Evolutionary conservation across 306 rosid genomes (phyloP).

Genomic region (Castanea crenata): DNA sequence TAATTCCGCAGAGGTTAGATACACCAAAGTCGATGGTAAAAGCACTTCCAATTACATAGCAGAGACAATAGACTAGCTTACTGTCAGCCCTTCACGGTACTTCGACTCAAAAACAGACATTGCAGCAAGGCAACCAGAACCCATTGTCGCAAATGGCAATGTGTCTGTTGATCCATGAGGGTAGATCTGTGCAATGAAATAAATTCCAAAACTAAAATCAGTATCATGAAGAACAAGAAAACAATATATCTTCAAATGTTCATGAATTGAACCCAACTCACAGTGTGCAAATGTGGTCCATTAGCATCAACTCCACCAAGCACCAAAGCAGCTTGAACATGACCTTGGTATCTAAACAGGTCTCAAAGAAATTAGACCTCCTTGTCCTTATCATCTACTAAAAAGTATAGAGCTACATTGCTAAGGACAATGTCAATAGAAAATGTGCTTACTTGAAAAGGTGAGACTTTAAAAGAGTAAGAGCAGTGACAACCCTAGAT

Average conservation of each 20-base stretch:
- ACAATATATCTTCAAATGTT: background rate
- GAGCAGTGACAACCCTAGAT: conserved; percentile 52
- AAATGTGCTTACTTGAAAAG: conserved; percentile 40
- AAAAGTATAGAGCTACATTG: background rate
- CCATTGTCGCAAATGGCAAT: conserved; percentile 62
- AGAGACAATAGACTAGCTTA: conserved; percentile 24
- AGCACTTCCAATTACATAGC: background rate
- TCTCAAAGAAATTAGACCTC: conserved; percentile 7
- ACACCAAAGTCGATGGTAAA: background rate
- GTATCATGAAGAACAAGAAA: background rate
- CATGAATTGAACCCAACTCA: conserved; percentile 24
- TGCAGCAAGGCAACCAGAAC: conserved; percentile 64
- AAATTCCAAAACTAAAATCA: background rate
- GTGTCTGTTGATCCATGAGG: conserved; percentile 91
- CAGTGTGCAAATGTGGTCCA: conserved; percentile 80
- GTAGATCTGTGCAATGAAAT: conserved; percentile 53
- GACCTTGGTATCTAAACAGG: conserved; percentile 73
- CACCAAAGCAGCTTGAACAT: conserved; percentile 85
- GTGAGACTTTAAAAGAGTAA: conserved; percentile 51
- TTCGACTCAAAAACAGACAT: conserved; percentile 55
- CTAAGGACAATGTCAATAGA: background rate
- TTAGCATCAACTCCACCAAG: conserved; percentile 97
- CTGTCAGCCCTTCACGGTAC: conserved; percentile 53
- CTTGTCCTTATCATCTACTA: background rate
- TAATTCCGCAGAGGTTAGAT: background rate